Evolutionary conservation across 164 flowering plant genomes (phyloP).

Genomic region (Chimonanthus salicifolius): DNA sequence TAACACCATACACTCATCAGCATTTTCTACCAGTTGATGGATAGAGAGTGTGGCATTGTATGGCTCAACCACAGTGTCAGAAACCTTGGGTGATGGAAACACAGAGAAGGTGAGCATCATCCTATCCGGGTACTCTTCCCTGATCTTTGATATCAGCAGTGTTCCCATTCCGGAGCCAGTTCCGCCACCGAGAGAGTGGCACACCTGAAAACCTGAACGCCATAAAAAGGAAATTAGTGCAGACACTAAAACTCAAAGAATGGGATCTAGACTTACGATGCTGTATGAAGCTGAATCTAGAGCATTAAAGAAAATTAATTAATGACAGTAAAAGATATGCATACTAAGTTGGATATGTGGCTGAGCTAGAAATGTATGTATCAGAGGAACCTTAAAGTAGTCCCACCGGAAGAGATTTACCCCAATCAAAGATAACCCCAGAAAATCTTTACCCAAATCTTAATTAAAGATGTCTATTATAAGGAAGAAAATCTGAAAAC

Average conservation of each 20-base stretch:
- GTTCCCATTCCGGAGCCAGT: slow-evolving; percentile 66
- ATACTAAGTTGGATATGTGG: too few species aligned
- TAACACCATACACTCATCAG: slow-evolving; percentile 59
- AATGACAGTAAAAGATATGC: too few species aligned
- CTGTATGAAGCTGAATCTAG: too few species aligned
- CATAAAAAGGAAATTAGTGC: background rate
- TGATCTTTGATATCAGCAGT: slow-evolving; percentile 47
- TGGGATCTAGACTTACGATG: too few species aligned
- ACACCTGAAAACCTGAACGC: slow-evolving; percentile 43
- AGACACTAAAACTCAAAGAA: background rate
- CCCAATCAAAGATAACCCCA: background rate
- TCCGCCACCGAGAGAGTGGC: slow-evolving; percentile 56
- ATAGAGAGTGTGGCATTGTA: slow-evolving; percentile 55
- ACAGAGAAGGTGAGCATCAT: slow-evolving; percentile 63
- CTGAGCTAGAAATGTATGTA: background rate
- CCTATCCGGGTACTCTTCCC: slow-evolving; percentile 56
- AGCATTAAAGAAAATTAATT: too few species aligned
- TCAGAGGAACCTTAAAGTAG: background rate
- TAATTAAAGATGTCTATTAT: background rate
- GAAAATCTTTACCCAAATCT: background rate
- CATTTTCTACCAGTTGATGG: slow-evolving; percentile 52
- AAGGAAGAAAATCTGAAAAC: background rate
- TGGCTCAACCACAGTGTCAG: slow-evolving; percentile 53
- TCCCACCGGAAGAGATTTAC: background rate
- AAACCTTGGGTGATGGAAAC: slow-evolving; percentile 51